Evolutionary conservation across 257 asterid species (phyloP), one percentile per base, ranked within the genome.

Genomic region (Solanum dulcamara): DNA sequence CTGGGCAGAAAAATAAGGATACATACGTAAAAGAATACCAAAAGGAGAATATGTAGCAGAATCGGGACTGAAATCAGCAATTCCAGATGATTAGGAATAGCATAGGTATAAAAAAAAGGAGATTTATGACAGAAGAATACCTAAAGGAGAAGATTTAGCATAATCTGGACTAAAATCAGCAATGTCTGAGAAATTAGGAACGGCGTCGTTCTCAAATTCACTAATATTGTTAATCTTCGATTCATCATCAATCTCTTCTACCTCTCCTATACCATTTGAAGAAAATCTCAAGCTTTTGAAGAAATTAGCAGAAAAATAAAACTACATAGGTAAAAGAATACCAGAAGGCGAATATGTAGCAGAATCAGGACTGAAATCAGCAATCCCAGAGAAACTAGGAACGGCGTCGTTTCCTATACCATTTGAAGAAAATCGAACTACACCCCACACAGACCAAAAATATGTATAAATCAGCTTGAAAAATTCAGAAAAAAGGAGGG

Each of bases 321-420:
- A 24, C 24, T 24, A 42, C 2, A 75, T 24, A 75, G 81, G 60
- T 75, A 3, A 83, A 83, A 14, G 18, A 68, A 46, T 83, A 83
- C 86, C 86, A 20, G 44, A 55, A 32, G 50, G 7, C 37, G 66
- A 51, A 83, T 10, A 64, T 84, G 88, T 90, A 84, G 88, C 80
- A 87, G 85, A 86, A n/a, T 75, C 82, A 1, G 82, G 82, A 44
- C 82, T 75, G 40, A 72, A 83, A 67, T 44, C 81, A 83, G 60
- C 55, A 83, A 46, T 72, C 18, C 40, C 42, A 3, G 50, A 70
- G 30, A 90, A 88, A 83, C 53, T 80, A 18, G 96, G 94, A 68
- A 79, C 81, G n/a, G 46, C 71, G 7, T 75, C 81, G 53, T 85
- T 83, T 87, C 57, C 66, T 81, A 62, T 26, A 24, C 2, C 82